phyloP scores from a whole-genome alignment of 164 flowering plant genomes.

The Chimonanthus praecox region DNA sequence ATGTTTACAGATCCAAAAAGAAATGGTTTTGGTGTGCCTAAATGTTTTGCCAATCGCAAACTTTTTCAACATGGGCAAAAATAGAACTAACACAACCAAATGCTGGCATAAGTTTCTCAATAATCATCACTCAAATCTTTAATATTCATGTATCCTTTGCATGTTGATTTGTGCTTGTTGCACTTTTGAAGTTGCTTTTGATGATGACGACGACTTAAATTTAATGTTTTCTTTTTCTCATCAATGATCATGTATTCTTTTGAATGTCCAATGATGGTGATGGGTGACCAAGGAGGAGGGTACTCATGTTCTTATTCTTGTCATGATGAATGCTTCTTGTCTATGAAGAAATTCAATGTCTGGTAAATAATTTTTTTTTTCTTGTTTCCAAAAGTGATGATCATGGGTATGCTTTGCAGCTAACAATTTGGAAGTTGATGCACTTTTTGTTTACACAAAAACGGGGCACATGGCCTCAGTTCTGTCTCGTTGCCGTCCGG shows the following conservation, averaged over 20 bases:
- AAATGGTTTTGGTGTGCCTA: no score
- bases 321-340: not conserved
- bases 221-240: no score
- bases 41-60: no score
- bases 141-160: no score
- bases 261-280: not conserved
- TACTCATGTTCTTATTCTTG: constrained; percentile 1
- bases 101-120: no score
- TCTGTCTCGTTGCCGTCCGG: constrained; percentile 91
- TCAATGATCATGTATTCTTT: not conserved
- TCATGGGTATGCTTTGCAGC: constrained; percentile 43
- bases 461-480: constrained; percentile 95
- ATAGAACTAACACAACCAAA: no score
- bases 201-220: no score
- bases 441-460: constrained; percentile 84
- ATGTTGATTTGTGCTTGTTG: no score
- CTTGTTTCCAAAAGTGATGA: not conserved
- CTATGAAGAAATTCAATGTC: not conserved
- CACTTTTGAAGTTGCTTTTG: no score
- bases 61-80: no score
- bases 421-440: constrained; percentile 85
- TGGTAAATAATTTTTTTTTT: not conserved
- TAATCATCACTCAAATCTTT: no score
- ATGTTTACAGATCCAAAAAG: no score
- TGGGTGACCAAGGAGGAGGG: not conserved